Evolutionary conservation across 2,329 filamentous ascomycete species (phyloP), one percentile per base, ranked within the genome.

Genomic region (Aspergillus sp.): DNA sequence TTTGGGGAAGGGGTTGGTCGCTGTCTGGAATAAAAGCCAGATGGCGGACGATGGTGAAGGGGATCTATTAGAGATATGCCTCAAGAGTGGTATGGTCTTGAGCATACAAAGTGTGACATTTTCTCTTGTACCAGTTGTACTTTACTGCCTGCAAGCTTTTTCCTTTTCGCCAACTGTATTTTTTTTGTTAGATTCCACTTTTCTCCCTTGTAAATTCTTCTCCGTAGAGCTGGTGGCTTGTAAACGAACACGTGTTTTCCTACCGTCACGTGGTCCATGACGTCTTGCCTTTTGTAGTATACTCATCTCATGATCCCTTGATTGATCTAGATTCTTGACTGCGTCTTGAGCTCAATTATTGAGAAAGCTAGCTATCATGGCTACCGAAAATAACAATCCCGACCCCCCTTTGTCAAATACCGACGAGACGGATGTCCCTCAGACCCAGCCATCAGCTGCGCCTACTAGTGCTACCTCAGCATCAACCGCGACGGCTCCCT

Each of bases 141-240:
- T 78, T 77, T 79, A 79, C 73, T 77, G 72, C 73, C 73, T 77
- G 75, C 73, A 74, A 77, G 71, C 72, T 74, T 69, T 70, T 70
- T 73, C 68, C 67, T 71, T 73, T 73, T 65, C 67, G 68, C 61
- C 65, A 65, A 61, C 52, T 67, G 52, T 67, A 64, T 61, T 68
- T 68, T 52, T 41, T 31, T 62, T 55, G 62, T 60, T 57, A 54
- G 24, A 23, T 37, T 52, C 48, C 12, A n/a, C 53, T 12, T n/a
- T 21, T 6, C n/a, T 37, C n/a, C 43, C 11, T 40, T 17, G 47
- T 55, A 50, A 43, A 41, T 19, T 21, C 24, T 24, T 41, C 12
- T 27, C 27, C 3, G 23, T 24, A 24, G 23, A 1, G 8, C 27
- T 11, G 9, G 27, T 31, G 9, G 27, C 14, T 14, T 27, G 12